Base-by-base conservation (phyloP, 2,329 filamentous ascomycete genomes). In the Leptodontidium sp. region DNA sequence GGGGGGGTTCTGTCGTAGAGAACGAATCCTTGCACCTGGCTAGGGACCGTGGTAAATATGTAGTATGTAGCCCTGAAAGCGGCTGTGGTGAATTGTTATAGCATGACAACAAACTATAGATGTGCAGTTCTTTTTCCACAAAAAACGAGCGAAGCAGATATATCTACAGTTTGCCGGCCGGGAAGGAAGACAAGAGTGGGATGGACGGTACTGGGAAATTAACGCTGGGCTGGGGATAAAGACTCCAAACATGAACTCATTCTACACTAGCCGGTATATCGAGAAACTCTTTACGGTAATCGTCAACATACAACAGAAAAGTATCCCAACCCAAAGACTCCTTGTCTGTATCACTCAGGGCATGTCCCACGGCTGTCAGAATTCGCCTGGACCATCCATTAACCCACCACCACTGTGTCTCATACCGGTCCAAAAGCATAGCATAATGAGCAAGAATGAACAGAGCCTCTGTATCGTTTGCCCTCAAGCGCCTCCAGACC, bases 361-460 rank as follows among this genome's bases (percentile, higher is more conserved):
- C 47, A 2, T 53, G 14, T 24, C 15, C 61, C 8, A 63, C 61
- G 12, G 47, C 61, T 6, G 11, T 26, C 29, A 63, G 14, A 8
- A 63, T 63, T 17, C 47, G 40, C 47, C 35, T 40, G 12, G 61
- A 63, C 61, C 61, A 63, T 9, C 61, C 61, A 17, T 17, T 26
- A 14, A 63, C 26, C 61, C 61, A 63, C 61, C 61, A 63, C 61
- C 61, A 63, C 17, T 52, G 47, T 2, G 5, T 29, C 17, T 63
- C 61, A 40, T 63, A 52, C 32, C 29, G 38, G 47, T 52, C 49
- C 32, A 63, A 26, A 38, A 63, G 29, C 61, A 63, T 40, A 15
- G 47, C 47, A 38, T 63, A 63, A 52, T 63, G 61, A 1, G 49
- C 61, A 26, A 63, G 32, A 3, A 63, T 2, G 12, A 63, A 40